Evolutionary conservation across 495 filamentous ascomycete genomes (phyloP), one percentile per base, ranked within the genome.

Genomic region (Penicillium cosmopolitanum): DNA sequence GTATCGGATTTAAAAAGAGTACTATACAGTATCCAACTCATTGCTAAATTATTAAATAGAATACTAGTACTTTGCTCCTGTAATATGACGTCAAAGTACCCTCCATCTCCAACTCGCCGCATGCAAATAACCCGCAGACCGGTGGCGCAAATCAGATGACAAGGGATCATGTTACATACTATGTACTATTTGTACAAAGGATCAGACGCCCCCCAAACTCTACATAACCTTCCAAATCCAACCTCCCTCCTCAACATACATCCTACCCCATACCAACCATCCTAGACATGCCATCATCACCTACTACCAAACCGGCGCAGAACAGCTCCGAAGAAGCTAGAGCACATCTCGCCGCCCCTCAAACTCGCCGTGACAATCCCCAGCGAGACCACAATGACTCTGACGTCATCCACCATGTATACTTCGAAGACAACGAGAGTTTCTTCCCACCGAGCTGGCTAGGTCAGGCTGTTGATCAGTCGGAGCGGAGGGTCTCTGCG

Each of bases 381-480:
- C 65, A 43, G 6, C 50, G 36, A 40, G 40, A 47, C 23, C 56
- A 35, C 19, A 56, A 47, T 6, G 57, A 65, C 19, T 55, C 62
- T 4, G 57, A 66, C n/a, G 36, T 66, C n/a, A 54, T 61, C 43
- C 75, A 79, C 63, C 66, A 72, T 58, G 73, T 76, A 13, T 71
- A 76, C 50, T 77, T 73, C 25, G 75, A 79, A 50, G 75, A 79
- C 46, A 76, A 79, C 54, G 73, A 71, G 23, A 66, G 69, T 50
- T 79, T 79, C 58, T 79, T 79, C 34, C 72, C 75, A n/a, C 75
- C 75, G 9, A 65, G 36, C 40, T 70, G 68, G 67, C 52, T 76
- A 11, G 72, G 72, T 2, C 61, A 71, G 52, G 61, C 71, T 2
- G 31, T 7, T 18, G 31, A 40, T 1, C 21, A 28, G 18, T 31